Percentiles rank a stretch among this genome's conserved stretches.
These are phyloP conservation scores for Pelagomonas calceolata DNA, from an alignment of 108 stramenopile genomes.

Conservation along the genomic window DNA sequence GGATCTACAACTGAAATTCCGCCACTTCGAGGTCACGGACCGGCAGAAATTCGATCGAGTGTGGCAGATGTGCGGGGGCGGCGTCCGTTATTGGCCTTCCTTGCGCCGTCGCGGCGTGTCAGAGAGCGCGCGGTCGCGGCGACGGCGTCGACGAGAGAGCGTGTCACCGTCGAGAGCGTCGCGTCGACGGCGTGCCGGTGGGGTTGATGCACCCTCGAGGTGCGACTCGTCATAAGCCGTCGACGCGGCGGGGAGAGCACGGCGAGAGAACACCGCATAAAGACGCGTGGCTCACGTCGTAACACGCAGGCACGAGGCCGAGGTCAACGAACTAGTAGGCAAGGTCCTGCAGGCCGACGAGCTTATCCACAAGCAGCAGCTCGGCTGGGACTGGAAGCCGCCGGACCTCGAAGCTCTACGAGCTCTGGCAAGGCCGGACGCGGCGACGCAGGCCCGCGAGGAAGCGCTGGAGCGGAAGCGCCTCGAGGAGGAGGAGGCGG, in stretches of 20 bases:
- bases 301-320: conserved; percentile 41
- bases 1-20: conserved; percentile 53
- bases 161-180: no score
- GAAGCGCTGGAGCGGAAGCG: conserved; percentile 2
- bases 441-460: background rate
- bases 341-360: conserved; percentile 31
- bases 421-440: conserved; percentile 9
- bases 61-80: conserved; percentile 52
- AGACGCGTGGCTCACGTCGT: no score
- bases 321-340: conserved; percentile 17
- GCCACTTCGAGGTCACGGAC: conserved; percentile 53
- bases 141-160: no score
- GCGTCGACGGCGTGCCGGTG: no score
- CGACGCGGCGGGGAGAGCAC: no score
- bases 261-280: no score
- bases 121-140: no score
- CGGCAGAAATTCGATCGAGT: conserved; percentile 39
- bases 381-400: conserved; percentile 45
- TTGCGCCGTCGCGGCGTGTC: no score
- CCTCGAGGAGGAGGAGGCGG: conserved; percentile 6
- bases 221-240: no score
- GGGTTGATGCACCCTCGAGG: no score
- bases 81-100: no score
- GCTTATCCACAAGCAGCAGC: conserved; percentile 47
- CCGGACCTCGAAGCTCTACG: conserved; percentile 37